Evolutionary conservation across 495 filamentous ascomycete species (phyloP).

Genomic region (Hypomontagnella submonticulosa): DNA sequence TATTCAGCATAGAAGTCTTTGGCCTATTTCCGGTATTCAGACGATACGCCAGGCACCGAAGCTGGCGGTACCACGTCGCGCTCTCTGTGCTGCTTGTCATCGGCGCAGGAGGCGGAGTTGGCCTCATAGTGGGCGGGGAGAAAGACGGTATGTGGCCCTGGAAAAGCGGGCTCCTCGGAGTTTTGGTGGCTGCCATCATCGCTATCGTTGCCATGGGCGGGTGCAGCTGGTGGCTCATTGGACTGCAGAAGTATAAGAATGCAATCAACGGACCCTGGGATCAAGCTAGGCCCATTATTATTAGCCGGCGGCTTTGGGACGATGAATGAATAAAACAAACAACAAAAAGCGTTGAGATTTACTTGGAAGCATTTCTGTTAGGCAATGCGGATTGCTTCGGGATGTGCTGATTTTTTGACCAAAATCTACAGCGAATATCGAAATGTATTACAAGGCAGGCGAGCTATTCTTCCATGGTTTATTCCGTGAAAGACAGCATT

Average conservation of each 20-base stretch:
- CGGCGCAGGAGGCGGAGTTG: conserved; percentile 80
- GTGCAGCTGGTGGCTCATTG: conserved; percentile 98
- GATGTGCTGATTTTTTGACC: too few species aligned
- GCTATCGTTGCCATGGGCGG: conserved; percentile 82
- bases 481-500: too few species aligned
- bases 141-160: conserved; percentile 67
- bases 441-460: too few species aligned
- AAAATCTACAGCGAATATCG: too few species aligned
- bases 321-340: conserved; percentile 49
- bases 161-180: conserved; percentile 75
- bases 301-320: conserved; percentile 61
- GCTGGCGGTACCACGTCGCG: conserved; percentile 82
- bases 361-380: too few species aligned
- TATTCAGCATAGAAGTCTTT: conserved; percentile 97
- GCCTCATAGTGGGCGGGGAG: conserved; percentile 66
- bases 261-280: conserved; percentile 99
- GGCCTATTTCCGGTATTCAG: conserved; percentile 96
- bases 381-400: too few species aligned
- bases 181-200: conserved; percentile 76
- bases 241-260: conserved; percentile 98
- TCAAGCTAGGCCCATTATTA: conserved; percentile 87
- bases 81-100: conserved; percentile 84
- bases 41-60: conserved; percentile 82
- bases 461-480: too few species aligned
- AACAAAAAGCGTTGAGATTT: not conserved